phyloP scores from a whole-genome alignment of 345 rosid species.

The Brassica juncea region DNA sequence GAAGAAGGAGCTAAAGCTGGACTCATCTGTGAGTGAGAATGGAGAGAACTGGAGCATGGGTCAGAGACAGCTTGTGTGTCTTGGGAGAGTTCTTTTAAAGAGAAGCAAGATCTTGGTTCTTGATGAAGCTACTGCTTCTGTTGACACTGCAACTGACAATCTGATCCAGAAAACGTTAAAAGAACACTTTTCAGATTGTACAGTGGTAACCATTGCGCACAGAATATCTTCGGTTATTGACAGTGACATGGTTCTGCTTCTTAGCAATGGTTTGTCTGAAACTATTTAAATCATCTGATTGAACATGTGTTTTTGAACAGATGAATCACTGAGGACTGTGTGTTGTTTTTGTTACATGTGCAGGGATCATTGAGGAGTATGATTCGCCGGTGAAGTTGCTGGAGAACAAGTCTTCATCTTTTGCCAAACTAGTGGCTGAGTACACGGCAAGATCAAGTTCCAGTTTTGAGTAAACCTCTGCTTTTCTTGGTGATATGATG shows the following conservation, averaged over 20 bases:
- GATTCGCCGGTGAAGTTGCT: slow-evolving; percentile 66
- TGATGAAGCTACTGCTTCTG: slow-evolving; percentile 92
- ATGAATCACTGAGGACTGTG: slow-evolving; percentile 1
- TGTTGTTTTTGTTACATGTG: slow-evolving; percentile 9
- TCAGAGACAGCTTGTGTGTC: slow-evolving; percentile 82
- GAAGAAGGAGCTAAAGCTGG: slow-evolving; percentile 72
- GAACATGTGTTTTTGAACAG: background rate
- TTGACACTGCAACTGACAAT: slow-evolving; percentile 83
- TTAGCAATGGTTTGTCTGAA: slow-evolving; percentile 59
- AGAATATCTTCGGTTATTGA: slow-evolving; percentile 83
- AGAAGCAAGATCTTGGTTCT: slow-evolving; percentile 79
- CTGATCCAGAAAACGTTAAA: slow-evolving; percentile 70
- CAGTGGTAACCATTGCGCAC: slow-evolving; percentile 81
- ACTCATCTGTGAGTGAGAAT: slow-evolving; percentile 72
- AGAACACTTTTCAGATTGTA: slow-evolving; percentile 64
- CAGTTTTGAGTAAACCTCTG: slow-evolving; percentile 33
- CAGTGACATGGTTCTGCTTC: slow-evolving; percentile 79
- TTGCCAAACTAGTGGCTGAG: slow-evolving; percentile 76
- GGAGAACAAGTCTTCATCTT: slow-evolving; percentile 66
- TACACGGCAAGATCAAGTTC: slow-evolving; percentile 63
- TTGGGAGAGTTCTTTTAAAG: slow-evolving; percentile 78
- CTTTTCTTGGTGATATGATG: slow-evolving; percentile 43
- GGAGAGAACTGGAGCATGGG: slow-evolving; percentile 99
- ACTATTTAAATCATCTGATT: background rate
- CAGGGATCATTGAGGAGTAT: slow-evolving; percentile 72